Conservation (phyloP, 371 early-diverging fungal species). For the Mortierella sp. region DNA sequence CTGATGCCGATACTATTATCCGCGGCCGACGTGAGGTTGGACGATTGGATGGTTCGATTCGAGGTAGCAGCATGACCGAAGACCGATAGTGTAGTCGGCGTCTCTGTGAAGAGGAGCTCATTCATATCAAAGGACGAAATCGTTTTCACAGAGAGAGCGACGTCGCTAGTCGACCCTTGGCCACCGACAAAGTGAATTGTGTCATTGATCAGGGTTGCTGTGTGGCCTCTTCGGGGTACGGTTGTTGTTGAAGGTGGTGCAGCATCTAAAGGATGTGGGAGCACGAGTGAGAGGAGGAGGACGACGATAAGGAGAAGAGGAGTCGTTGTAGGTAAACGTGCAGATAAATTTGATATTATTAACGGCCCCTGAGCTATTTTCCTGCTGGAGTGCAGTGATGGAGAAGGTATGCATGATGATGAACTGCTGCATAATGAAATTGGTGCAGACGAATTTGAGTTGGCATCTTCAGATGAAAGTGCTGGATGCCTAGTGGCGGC, state of each 20-base stretch:
- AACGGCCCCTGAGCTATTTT: no score
- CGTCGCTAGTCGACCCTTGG: neutral
- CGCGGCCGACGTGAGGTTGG: neutral
- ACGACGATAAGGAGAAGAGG: neutral
- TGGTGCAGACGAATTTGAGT: no score
- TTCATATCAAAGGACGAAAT: slow-evolving; percentile 27
- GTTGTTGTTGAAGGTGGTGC: slow-evolving; percentile 5
- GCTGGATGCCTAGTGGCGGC: slow-evolving; percentile 3
- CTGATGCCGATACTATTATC: slow-evolving; percentile 15
- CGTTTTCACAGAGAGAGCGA: slow-evolving; percentile 5
- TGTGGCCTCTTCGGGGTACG: slow-evolving; percentile 16
- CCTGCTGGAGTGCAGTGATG: no score
- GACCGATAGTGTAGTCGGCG: neutral
- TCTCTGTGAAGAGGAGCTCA: slow-evolving; percentile 14
- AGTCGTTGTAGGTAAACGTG: neutral
- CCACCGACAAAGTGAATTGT: slow-evolving; percentile 45
- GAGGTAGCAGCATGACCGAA: slow-evolving; percentile 30
- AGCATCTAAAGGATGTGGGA: neutral
- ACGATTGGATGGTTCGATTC: neutral
- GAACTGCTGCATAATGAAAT: no score
- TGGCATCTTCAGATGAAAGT: neutral
- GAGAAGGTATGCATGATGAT: no score
- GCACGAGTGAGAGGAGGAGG: slow-evolving; percentile 2
- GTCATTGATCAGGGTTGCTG: slow-evolving; percentile 21
- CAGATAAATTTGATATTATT: neutral